These are phyloP conservation scores for Peronospora destructor DNA, from an alignment of 352 stramenopile species.

Conservation along the genomic window DNA sequence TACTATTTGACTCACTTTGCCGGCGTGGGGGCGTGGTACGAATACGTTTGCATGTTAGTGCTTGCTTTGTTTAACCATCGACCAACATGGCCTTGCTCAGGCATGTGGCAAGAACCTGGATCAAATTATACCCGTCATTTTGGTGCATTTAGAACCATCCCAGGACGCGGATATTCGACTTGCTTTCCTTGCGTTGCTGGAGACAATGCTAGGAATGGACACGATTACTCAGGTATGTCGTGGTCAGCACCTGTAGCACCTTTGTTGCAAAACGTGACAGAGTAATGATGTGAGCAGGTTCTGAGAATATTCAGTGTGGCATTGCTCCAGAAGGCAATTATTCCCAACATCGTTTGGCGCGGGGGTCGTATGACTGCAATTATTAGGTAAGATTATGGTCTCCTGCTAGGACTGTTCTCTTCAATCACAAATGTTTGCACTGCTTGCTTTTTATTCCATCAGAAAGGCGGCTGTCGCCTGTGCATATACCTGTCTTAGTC, in stretches of 20 bases:
- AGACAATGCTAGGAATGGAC: constrained; percentile 70
- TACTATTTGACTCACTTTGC: constrained; percentile 78
- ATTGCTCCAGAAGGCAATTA: constrained; percentile 71
- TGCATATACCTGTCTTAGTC: constrained; percentile 78
- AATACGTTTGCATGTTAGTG: neutral
- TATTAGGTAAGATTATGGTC: constrained; percentile 43
- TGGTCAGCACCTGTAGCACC: neutral
- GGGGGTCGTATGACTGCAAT: constrained; percentile 80
- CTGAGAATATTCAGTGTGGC: constrained; percentile 54
- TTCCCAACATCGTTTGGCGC: constrained; percentile 88
- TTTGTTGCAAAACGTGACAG: neutral
- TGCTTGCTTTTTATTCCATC: constrained; percentile 2
- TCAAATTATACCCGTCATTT: constrained; percentile 50
- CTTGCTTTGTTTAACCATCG: constrained; percentile 1
- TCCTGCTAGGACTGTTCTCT: neutral
- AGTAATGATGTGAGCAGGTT: constrained; percentile 24
- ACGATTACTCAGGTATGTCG: constrained; percentile 41
- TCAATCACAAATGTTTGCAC: constrained; percentile 3
- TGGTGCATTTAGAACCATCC: constrained; percentile 57
- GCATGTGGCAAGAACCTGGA: constrained; percentile 53
- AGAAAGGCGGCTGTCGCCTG: constrained; percentile 87
- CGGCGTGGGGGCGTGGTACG: constrained; percentile 52
- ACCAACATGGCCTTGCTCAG: constrained; percentile 18
- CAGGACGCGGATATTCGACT: constrained; percentile 71
- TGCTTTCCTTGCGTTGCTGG: constrained; percentile 74